These are phyloP conservation scores for Penicillium sp. DNA, from an alignment of 2,329 filamentous ascomycete genomes.

Conservation along the genomic window DNA sequence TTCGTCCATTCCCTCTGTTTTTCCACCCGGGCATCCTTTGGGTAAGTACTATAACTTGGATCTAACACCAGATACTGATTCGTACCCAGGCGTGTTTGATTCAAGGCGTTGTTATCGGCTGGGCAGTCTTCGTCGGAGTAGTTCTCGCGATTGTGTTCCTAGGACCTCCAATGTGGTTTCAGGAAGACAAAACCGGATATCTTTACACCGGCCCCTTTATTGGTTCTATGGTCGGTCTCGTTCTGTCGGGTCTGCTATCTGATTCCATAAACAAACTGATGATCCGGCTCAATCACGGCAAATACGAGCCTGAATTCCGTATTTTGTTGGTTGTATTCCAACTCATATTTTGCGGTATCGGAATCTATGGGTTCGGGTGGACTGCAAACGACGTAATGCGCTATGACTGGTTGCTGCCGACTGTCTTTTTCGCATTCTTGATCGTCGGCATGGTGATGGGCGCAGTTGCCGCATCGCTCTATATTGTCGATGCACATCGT, in stretches of 20 bases:
- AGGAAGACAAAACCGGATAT: conserved; percentile 78
- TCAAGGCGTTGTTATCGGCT: conserved; percentile 88
- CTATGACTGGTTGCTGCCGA: conserved; percentile 71
- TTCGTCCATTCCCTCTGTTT: conserved; percentile 78
- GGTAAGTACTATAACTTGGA: conserved; percentile 44
- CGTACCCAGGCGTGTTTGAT: conserved; percentile 61
- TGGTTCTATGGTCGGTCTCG: conserved; percentile 75
- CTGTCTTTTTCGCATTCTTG: conserved; percentile 79
- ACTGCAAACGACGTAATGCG: conserved; percentile 60
- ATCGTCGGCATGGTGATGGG: conserved; percentile 91
- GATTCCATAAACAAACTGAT: conserved; percentile 70
- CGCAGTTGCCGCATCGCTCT: conserved; percentile 78
- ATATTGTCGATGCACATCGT: conserved; percentile 92
- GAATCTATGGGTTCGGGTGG: conserved; percentile 81
- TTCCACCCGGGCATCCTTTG: conserved; percentile 83
- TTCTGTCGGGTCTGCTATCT: conserved; percentile 69
- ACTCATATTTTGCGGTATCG: conserved; percentile 71
- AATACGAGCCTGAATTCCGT: conserved; percentile 90
- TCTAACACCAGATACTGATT: conserved; percentile 8
- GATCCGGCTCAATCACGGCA: conserved; percentile 71
- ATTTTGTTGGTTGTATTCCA: conserved; percentile 80
- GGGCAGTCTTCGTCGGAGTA: conserved; percentile 90
- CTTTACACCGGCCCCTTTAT: conserved; percentile 83
- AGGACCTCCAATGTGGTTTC: conserved; percentile 76
- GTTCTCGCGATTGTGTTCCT: conserved; percentile 80